Evolutionary conservation across 306 rosid genomes (phyloP).

Genomic region (Trifolium fragiferum): DNA sequence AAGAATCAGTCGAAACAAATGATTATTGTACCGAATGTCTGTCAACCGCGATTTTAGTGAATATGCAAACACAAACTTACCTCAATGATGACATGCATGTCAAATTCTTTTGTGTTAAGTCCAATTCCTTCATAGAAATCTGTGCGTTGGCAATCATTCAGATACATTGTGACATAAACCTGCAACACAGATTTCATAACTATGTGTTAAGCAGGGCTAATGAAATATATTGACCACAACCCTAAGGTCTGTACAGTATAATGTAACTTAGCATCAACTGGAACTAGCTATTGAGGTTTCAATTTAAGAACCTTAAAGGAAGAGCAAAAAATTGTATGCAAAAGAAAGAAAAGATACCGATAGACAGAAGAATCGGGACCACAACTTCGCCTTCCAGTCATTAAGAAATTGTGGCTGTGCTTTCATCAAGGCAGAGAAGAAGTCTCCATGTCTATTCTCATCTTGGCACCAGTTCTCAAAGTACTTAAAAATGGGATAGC

Average conservation of each 20-base stretch:
- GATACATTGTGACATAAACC: conserved; percentile 98
- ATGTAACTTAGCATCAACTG: background rate
- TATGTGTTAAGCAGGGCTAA: background rate
- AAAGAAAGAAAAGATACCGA: conserved; percentile 59
- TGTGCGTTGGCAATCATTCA: conserved; percentile 96
- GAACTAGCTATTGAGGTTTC: conserved; percentile 9
- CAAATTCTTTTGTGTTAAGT: conserved; percentile 88
- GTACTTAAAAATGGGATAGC: conserved; percentile 95
- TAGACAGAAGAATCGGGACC: conserved; percentile 94
- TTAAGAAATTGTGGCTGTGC: conserved; percentile 99
- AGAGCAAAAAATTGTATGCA: background rate
- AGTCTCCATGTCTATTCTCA: conserved; percentile 97
- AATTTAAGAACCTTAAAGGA: conserved; percentile 20
- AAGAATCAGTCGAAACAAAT: background rate
- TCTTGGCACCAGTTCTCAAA: conserved; percentile 99
- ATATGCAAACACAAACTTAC: conserved; percentile 50
- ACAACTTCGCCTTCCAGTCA: conserved; percentile 98
- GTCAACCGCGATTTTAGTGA: background rate
- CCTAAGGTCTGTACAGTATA: background rate
- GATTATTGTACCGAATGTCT: background rate
- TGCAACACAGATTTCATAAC: conserved; percentile 47
- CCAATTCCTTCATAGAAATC: conserved; percentile 98
- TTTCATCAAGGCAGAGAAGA: conserved; percentile 97
- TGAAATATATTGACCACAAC: background rate
- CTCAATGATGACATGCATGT: conserved; percentile 99